phyloP scores from a whole-genome alignment of 768 basidiomycete genomes.

The Mycena crocata region DNA sequence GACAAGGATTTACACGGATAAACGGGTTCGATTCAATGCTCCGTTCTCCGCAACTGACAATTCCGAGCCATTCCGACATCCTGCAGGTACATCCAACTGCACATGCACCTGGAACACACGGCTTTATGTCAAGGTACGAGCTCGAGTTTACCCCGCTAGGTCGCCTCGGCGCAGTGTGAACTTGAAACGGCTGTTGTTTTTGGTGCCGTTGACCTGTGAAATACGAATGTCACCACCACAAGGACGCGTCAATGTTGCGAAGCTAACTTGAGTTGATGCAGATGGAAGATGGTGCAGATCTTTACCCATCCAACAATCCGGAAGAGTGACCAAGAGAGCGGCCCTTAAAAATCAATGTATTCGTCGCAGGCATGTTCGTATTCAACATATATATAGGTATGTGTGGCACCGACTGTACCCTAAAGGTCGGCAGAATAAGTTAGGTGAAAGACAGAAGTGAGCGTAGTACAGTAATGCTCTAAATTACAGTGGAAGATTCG shows the following conservation, averaged over 20 bases:
- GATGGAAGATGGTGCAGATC: neutral
- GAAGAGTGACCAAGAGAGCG: neutral
- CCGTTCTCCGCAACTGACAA: too few relatives aligned
- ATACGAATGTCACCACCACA: neutral
- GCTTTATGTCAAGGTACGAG: too few relatives aligned
- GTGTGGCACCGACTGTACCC: too few relatives aligned
- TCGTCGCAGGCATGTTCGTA: neutral
- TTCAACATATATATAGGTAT: too few relatives aligned
- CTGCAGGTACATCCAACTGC: too few relatives aligned
- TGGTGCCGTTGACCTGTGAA: neutral
- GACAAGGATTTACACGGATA: too few relatives aligned
- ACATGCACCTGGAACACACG: too few relatives aligned
- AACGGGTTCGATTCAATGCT: too few relatives aligned
- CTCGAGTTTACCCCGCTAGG: too few relatives aligned
- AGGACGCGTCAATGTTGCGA: conserved; percentile 7
- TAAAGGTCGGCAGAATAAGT: neutral
- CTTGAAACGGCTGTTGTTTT: neutral
- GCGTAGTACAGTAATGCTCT: neutral
- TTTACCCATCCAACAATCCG: neutral
- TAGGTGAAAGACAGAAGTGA: neutral
- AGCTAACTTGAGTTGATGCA: neutral
- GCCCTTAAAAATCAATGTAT: neutral
- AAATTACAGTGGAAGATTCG: neutral
- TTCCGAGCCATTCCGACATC: too few relatives aligned
- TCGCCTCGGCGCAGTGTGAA: too few relatives aligned